Evolutionary conservation across 495 filamentous ascomycete genomes (phyloP), one percentile per base, ranked within the genome.

Genomic region (Aspergillus cavernicola): DNA sequence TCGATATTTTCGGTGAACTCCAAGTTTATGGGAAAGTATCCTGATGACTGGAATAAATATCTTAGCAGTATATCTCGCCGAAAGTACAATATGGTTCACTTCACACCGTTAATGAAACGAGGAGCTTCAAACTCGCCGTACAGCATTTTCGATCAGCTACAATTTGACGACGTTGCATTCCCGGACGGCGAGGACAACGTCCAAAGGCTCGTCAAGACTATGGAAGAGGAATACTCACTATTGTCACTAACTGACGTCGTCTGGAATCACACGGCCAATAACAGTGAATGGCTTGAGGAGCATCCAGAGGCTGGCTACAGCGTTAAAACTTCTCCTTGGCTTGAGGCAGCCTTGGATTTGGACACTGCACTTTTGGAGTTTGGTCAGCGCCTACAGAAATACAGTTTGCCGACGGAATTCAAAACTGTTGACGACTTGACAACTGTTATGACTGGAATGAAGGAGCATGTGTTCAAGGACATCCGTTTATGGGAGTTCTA

Each of bases 61-160:
- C 78, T 97, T 46, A 75, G 80, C 55, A 93, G 93, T 35, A 93
- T 97, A 57, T 83, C 86, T 53, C 82, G 87, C 43, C 80, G 93
- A 31, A 90, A 90, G 6, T 99, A 99, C 73, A 99, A 99, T 68
- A 96, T 97, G 90, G 82, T 99, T 48, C 95, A 99, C 68, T 99
- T 97, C 64, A 96, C 95, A 4, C 95, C 95, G 7, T 74, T 97
- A 59, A 93, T 91, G 79, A 77, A 87, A 48, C 83, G 95, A 39
- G 95, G 95, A 22, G 79, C 74, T 12, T 97, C 92, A 12, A 95
- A 97, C 65, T 97, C 95, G 10, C 95, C 95, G 0, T 99, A 97
- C 77, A 97, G 92, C 67, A 82, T 99, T 50, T 95, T 87, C 63
- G 88, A 99, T 62, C 95, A 97, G 71, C 75, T 92, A 28, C 72